A percentile compares a stretch with the other conserved stretches of the same genome.
Conservation (phyloP, 441 rosid species). For the Cnidoscolus chayamansa region DNA sequence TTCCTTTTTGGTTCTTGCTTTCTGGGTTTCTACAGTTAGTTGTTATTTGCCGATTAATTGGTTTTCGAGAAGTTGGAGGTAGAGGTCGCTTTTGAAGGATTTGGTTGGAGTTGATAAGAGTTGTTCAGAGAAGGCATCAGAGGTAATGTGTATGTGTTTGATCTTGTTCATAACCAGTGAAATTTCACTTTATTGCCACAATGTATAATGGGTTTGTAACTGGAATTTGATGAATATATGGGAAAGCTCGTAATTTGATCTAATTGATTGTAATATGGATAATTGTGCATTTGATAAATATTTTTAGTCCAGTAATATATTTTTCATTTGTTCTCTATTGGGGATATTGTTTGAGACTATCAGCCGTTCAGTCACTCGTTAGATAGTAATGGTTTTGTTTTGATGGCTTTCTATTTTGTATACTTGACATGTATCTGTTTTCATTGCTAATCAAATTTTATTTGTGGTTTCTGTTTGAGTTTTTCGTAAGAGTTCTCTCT, state of each 20-base stretch:
- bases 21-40: slow-evolving; percentile 4
- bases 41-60: neutral
- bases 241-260: too few relatives aligned
- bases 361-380: too few relatives aligned
- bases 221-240: neutral
- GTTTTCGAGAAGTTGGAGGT: neutral
- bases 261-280: neutral
- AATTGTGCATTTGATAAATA: neutral
- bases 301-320: too few relatives aligned
- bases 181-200: too few relatives aligned
- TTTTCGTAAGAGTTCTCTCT: neutral
- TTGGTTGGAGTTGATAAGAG: slow-evolving; percentile 13
- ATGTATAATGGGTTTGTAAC: too few relatives aligned
- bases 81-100: slow-evolving; percentile 9
- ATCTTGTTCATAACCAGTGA: too few relatives aligned
- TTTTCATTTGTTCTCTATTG: too few relatives aligned
- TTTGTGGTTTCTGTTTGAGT: neutral
- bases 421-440: neutral
- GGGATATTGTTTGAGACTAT: too few relatives aligned
- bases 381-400: too few relatives aligned
- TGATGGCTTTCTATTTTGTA: neutral
- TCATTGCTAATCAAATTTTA: neutral
- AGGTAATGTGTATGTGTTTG: neutral
- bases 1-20: neutral
- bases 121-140: neutral